Evolutionary conservation across 2,329 filamentous ascomycete genomes (phyloP), one percentile per base, ranked within the genome.

Genomic region (Hymenotorrendiella dingleyae): DNA sequence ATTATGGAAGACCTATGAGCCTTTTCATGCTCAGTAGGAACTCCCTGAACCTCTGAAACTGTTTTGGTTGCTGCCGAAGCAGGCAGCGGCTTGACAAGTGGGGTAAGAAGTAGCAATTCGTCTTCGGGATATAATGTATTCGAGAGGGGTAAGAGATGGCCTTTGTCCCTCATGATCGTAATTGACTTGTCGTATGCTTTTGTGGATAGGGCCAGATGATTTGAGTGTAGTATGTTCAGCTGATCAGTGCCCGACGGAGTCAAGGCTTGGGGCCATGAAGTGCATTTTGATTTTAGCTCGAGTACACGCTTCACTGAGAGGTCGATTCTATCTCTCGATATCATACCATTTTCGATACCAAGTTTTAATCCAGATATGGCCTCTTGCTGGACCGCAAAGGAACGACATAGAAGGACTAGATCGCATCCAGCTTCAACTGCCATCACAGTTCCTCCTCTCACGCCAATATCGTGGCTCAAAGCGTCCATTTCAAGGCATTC

Each of bases 401-500:
- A 89, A 33, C 89, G 82, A 57, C 90, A 97, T 1, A 96, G 76
- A 5, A 96, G 75, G 4, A 96, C 80, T 40, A 97, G 70, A 62
- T 98, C 93, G 60, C 93, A 97, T 11, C 93, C 93, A 23, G 93
- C 91, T 62, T 95, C 93, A 38, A 96, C 86, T 3, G 93, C 93
- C 89, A 96, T 96, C 54, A 97, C 88, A 0, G 91, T 95, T 10
- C 93, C 93, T 29, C 93, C 91, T 54, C 91, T 89, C 14, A 98
- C 89, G n/a, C 91, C 91, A 37, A 97, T 93, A 56, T 96, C 94
- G 59, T 94, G 87, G 51, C 88, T 93, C 7, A 97, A 74, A 0
- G 90, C 89, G 59, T 96, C 90, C 91, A 97, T 97, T 62, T 96
- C 91, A 6, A 97, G 68, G 53, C 91, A 97, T 60, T 97, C 91